Conservation (phyloP, 2,329 filamentous ascomycete species). For the Calonectria fujianensis region DNA sequence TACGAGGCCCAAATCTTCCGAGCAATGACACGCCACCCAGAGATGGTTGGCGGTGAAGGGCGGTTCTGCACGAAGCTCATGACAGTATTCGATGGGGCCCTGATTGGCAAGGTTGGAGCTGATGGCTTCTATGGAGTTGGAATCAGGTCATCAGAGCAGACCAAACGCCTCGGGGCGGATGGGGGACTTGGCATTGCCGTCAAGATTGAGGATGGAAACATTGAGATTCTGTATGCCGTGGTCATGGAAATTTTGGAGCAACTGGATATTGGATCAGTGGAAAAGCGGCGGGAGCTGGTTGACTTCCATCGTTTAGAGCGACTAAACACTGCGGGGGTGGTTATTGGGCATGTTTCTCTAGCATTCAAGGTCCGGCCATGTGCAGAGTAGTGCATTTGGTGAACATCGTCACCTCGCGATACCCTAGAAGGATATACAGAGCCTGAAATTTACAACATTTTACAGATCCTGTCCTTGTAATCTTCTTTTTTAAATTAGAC, state of each 20-base stretch:
- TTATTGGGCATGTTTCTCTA: constrained; percentile 56
- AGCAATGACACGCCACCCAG: constrained; percentile 65
- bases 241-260: constrained; percentile 67
- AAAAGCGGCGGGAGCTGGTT: constrained; percentile 56
- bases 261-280: constrained; percentile 60
- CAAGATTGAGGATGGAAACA: constrained; percentile 70
- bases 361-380: constrained; percentile 43
- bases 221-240: constrained; percentile 65
- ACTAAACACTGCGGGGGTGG: constrained; percentile 62
- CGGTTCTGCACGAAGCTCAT: constrained; percentile 69
- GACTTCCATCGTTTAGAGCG: constrained; percentile 59
- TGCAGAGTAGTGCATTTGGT: neutral
- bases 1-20: constrained; percentile 61
- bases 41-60: constrained; percentile 66
- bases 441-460: neutral
- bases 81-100: constrained; percentile 58
- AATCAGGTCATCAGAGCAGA: constrained; percentile 61
- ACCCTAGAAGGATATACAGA: neutral
- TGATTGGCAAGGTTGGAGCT: constrained; percentile 69
- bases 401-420: neutral
- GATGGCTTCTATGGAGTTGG: constrained; percentile 70
- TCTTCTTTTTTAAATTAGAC: too few relatives aligned
- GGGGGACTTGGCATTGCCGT: constrained; percentile 66
- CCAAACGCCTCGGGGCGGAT: constrained; percentile 59
- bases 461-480: neutral